Evolutionary conservation across 2,329 filamentous ascomycete genomes (phyloP).

Genomic region (Bipolaris zeicola): DNA sequence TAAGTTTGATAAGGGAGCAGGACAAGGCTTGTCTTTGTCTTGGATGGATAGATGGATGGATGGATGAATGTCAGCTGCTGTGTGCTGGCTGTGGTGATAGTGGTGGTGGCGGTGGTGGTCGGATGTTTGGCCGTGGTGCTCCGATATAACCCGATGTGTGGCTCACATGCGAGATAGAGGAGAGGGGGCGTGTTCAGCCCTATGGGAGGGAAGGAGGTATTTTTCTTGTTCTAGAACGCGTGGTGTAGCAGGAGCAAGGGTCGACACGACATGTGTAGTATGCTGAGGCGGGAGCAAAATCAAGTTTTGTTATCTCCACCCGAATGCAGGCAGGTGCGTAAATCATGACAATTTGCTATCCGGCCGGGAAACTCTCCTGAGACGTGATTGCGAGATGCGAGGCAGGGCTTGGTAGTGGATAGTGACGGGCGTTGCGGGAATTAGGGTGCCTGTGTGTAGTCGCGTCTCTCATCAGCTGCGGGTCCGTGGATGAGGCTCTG

Average conservation of each 20-base stretch:
- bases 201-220: constrained; percentile 4
- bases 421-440: constrained; percentile 9
- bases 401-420: neutral
- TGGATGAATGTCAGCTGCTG: no score
- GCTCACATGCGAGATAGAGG: constrained; percentile 14
- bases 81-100: neutral
- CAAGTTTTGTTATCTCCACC: constrained; percentile 17
- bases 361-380: constrained; percentile 6
- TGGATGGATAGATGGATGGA: neutral
- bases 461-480: neutral
- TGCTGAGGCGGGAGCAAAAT: neutral
- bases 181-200: constrained; percentile 21
- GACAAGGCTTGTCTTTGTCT: neutral
- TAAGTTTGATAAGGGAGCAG: no score
- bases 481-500: constrained; percentile 12
- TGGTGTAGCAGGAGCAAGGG: neutral
- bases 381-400: neutral
- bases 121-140: neutral
- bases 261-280: neutral
- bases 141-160: constrained; percentile 20
- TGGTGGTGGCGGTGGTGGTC: neutral
- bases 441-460: neutral
- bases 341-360: constrained; percentile 5
- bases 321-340: constrained; percentile 4
- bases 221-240: constrained; percentile 10